Conservation (phyloP, 2,329 filamentous ascomycete species). For the Aspergillus fructus region DNA sequence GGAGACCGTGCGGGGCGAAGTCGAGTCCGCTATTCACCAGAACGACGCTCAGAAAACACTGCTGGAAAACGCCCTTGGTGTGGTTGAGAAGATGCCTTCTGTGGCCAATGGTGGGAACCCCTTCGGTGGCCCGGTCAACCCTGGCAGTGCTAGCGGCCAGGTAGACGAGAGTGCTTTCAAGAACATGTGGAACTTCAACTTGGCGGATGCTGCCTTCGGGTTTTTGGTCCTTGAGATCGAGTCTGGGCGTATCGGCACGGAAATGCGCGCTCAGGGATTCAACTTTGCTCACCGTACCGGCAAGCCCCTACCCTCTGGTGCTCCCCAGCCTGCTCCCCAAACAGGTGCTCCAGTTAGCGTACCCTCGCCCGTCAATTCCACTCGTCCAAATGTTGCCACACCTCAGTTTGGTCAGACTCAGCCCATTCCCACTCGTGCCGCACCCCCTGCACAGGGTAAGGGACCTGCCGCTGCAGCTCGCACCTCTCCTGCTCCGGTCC, state of each 20-base stretch:
- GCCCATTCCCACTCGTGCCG: conserved; percentile 28
- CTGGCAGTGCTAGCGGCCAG: conserved; percentile 71
- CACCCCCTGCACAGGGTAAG: conserved; percentile 31
- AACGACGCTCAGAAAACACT: conserved; percentile 94
- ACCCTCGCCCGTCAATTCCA: conserved; percentile 31
- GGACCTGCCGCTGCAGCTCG: conserved; percentile 30
- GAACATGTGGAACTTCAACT: conserved; percentile 99
- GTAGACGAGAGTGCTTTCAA: conserved; percentile 99
- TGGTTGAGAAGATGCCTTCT: conserved; percentile 97
- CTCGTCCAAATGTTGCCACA: conserved; percentile 34
- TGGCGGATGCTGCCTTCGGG: conserved; percentile 95
- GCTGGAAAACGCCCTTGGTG: conserved; percentile 82
- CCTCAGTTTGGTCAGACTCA: conserved; percentile 45
- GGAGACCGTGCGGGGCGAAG: conserved; percentile 96
- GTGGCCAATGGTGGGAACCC: conserved; percentile 95
- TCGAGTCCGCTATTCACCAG: conserved; percentile 88
- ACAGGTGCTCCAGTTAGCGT: conserved; percentile 32
- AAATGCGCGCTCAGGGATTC: conserved; percentile 98
- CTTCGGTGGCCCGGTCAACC: conserved; percentile 81
- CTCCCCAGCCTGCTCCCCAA: conserved; percentile 22
- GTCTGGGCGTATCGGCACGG: conserved; percentile 90
- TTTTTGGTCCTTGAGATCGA: conserved; percentile 95
- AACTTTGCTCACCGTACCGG: conserved; percentile 95
- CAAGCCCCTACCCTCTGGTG: conserved; percentile 60
- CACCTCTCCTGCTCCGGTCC: conserved; percentile 43